Evolutionary conservation across 2,329 filamentous ascomycete genomes (phyloP).

Genomic region (Thelonectria rubi): DNA sequence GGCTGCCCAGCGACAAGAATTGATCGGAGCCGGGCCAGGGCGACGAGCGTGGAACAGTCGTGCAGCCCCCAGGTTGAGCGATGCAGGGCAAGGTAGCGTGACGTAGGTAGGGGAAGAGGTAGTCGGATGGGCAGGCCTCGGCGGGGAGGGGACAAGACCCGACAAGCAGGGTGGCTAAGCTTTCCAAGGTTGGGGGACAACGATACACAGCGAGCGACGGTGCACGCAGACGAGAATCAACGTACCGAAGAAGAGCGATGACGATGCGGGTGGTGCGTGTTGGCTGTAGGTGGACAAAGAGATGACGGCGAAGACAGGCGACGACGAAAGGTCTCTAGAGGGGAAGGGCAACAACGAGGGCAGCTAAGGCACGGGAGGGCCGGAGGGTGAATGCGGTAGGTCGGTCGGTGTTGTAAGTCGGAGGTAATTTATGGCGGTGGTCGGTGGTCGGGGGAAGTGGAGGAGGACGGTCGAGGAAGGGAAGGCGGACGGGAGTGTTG

Average conservation of each 20-base stretch:
- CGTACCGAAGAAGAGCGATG: conserved; percentile 8
- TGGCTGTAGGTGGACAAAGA: not conserved
- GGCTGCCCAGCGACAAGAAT: conserved; percentile 3
- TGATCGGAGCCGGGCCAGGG: conserved; percentile 13
- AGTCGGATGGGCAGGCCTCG: conserved; percentile 10
- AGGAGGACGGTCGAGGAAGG: not conserved
- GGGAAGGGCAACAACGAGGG: conserved; percentile 1
- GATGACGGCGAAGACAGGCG: not conserved
- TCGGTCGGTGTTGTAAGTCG: conserved; percentile 26
- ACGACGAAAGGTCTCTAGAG: not conserved
- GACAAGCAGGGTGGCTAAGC: conserved; percentile 10
- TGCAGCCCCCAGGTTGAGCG: conserved; percentile 28
- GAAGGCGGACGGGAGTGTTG: not conserved
- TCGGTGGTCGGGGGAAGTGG: not conserved
- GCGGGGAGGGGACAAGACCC: conserved; percentile 25
- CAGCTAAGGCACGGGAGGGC: conserved; percentile 24
- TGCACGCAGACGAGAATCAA: not conserved
- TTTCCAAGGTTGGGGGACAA: conserved; percentile 17
- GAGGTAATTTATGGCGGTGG: conserved; percentile 15
- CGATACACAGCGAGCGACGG: conserved; percentile 11
- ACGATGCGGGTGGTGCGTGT: not conserved
- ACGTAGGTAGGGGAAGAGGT: conserved; percentile 28
- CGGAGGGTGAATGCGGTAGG: conserved; percentile 22
- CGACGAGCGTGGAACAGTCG: conserved; percentile 14
- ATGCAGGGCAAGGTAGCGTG: conserved; percentile 32